Percentiles rank a stretch among this genome's conserved stretches.
phyloP scores from a whole-genome alignment of 768 basidiomycete genomes.

The Kockovaella imperatae region DNA sequence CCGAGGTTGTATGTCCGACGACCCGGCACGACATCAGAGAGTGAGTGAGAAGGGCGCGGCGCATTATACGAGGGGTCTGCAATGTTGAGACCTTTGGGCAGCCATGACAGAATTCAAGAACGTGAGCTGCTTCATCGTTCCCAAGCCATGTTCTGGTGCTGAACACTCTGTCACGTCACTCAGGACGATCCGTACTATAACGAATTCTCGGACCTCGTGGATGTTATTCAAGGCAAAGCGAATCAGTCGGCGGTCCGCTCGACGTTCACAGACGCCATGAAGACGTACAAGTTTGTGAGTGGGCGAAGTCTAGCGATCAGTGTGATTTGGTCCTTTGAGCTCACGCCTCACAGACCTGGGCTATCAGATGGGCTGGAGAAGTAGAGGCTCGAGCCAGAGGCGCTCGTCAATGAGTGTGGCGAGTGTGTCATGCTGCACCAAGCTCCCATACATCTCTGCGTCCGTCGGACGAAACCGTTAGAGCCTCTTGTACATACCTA shows the following conservation, averaged over 20 bases:
- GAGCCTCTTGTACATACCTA: too few species aligned
- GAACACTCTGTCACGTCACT: neutral
- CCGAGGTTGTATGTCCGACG: conserved; percentile 74
- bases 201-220: conserved; percentile 18
- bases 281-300: conserved; percentile 28
- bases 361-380: conserved; percentile 18
- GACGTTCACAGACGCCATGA: conserved; percentile 19
- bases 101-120: conserved; percentile 20
- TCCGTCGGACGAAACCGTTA: too few species aligned
- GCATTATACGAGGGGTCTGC: too few species aligned
- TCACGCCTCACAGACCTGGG: conserved; percentile 16
- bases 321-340: neutral
- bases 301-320: neutral
- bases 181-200: conserved; percentile 23
- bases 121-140: conserved; percentile 3
- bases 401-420: too few species aligned
- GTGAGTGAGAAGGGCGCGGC: conserved; percentile 13
- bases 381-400: conserved; percentile 1
- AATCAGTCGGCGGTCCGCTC: conserved; percentile 14
- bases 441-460: too few species aligned
- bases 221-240: conserved; percentile 22
- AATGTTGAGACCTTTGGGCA: neutral
- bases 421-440: too few species aligned
- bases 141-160: neutral
- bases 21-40: conserved; percentile 50